Evolutionary conservation across 129 eudicot species (phyloP), one percentile per base, ranked within the genome.

Genomic region (Silybum marianum): DNA sequence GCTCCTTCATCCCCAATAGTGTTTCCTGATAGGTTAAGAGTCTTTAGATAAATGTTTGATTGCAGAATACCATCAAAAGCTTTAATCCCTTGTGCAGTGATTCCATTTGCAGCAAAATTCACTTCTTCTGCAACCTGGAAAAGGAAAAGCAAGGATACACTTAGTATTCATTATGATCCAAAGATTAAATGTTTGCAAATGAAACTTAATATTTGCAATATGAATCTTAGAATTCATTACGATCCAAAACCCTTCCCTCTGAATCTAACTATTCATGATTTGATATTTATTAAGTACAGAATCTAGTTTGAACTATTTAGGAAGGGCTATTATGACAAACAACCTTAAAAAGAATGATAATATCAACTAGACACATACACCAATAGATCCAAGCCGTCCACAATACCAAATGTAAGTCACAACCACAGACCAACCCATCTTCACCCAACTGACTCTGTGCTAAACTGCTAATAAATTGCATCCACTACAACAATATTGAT

Each of bases 1-100:
- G 92, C 97, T 78, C 99, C 99, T 74, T 93, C 98, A 84, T 96
- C 98, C 18, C 98, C 99, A 67, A 96, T 90, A 71, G 89, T 67
- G 85, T 96, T 96, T 83, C 98, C 99, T 23, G 99, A 93, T 78
- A 96, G 85, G 70, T 93, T 84, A 69, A 96, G 93, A 82, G 92
- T 83, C 89, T 86, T 93, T 25, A 93, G 86, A 19, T 75, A 83
- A 80, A 93, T 48, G 75, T 93, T 96, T 72, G 99, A 91, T 82
- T 96, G 98, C 81, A 96, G 81, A 82, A 93, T 80, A 82, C 98
- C 97, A 72, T 91, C 99, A 79, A 96, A 87, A 21, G 98, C 99
- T 86, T 91, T 93, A 79, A 96, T 42, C 73, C 97, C 99, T 68
- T 90, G 89, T 66, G 95, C 89, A 34, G 99, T 91, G 77, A 96